Percentiles rank a stretch among this genome's conserved stretches.
Conservation (phyloP, 164 flowering plant genomes). For the Protea cynaroides region DNA sequence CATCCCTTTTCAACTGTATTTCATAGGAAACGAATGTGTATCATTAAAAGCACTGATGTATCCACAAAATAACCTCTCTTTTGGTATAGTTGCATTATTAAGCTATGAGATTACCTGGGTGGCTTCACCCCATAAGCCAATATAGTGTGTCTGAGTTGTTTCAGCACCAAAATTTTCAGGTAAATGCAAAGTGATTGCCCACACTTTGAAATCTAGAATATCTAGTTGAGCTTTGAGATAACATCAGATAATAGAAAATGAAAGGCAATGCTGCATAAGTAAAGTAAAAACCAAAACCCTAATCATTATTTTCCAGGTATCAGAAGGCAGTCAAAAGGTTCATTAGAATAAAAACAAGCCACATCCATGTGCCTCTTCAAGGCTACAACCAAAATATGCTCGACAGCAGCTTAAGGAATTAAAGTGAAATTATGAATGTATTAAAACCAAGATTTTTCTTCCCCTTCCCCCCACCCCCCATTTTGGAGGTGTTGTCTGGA, state of each 20-base stretch:
- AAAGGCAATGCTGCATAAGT: background rate
- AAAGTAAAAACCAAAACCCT: background rate
- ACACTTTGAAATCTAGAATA: conserved; percentile 93
- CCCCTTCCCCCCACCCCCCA: too few species aligned
- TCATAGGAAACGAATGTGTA: conserved; percentile 13
- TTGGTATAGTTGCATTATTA: background rate
- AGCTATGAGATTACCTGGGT: conserved; percentile 54
- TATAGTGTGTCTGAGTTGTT: conserved; percentile 72
- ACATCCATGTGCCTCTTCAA: background rate
- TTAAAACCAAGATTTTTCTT: too few species aligned
- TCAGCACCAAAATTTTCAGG: conserved; percentile 91
- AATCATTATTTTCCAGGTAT: background rate
- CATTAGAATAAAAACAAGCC: background rate
- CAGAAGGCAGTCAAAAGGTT: background rate
- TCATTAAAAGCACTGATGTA: conserved; percentile 5
- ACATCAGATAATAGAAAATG: background rate
- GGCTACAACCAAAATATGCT: too few species aligned
- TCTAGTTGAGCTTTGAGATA: conserved; percentile 25
- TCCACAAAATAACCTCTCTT: background rate
- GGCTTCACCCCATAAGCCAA: conserved; percentile 96
- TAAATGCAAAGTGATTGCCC: conserved; percentile 84
- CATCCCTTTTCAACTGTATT: conserved; percentile 89
- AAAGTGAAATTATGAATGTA: too few species aligned
- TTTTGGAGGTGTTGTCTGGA: too few species aligned
- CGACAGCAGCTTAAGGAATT: too few species aligned